Evolutionary conservation across 1,139 yeast genomes (phyloP), one percentile per base, ranked within the genome.

Genomic region (Blastobotrys proliferans): DNA sequence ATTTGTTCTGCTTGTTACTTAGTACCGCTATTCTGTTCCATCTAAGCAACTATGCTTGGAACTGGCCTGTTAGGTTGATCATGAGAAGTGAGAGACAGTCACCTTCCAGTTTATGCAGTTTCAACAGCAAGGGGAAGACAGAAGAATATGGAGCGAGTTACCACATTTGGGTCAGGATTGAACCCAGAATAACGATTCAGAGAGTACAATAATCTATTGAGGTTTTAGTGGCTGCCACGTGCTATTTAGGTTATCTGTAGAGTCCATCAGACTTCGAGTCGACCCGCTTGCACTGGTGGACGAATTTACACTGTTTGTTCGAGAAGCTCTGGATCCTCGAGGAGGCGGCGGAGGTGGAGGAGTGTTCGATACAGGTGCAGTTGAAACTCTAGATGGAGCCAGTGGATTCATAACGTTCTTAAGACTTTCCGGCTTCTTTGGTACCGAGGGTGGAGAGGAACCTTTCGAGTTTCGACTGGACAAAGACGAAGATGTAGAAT

Each of bases 161-260:
- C n/a, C n/a, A n/a, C n/a, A n/a, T n/a, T n/a, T n/a, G n/a, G n/a
- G n/a, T n/a, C n/a, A n/a, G n/a, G n/a, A n/a, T n/a, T n/a, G n/a
- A n/a, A n/a, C n/a, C n/a, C n/a, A n/a, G n/a, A n/a, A n/a, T n/a
- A 9, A n/a, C 16, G 16, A 27, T 8, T 6, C 6, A 8, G n/a
- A 29, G 4, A 20, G 18, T 5, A 16, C 8, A 9, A 30, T 8
- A 3, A 16, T 3, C 25, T 37, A 41, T 9, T 25, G 29, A 3
- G 56, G 56, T 45, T 49, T 50, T 17, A 52, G 45, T 2, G 56
- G 54, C 8, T 48, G 45, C 56, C 56, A 52, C 9, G 48, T 35
- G 8, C 29, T 14, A 3, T 14, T 31, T 17, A 38, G 13, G 24
- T 20, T 38, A 2, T 25, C 20, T 4, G 18, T 17, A 9, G 33